Base-by-base conservation (phyloP, 257 asterid species). In the Thymus quinquecostatus region DNA sequence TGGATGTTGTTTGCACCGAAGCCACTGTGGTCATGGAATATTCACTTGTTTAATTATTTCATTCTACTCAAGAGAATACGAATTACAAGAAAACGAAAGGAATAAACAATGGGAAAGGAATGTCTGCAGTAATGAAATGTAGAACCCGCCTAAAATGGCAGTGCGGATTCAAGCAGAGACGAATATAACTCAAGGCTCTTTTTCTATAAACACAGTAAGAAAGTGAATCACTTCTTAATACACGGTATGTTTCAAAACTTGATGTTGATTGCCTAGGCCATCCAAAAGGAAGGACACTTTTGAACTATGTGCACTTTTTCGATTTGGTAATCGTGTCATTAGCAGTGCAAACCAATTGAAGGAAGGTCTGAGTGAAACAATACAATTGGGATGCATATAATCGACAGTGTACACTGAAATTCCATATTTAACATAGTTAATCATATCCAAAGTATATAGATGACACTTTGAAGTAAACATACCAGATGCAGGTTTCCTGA, bases 401-500 rank as follows among this genome's bases (percentile, higher is more conserved):
- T 38, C 4, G 41, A 38, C 6, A 38, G 41, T 7, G 8, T 7
- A 38, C 41, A 38, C 21, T 21, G 21, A 21, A 21, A 21, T 38
- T 38, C 8, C 8, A 38, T 38, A 5, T 38, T 38, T 38, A 38
- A 38, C 6, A 5, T 38, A 38, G 41, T 38, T 38, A 38, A 38
- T 38, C 41, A 5, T 38, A 38, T 38, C 0, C 41, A 38, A 38
- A 38, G 41, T 38, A 38, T 7, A 53, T 21, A 41, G 13, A 21
- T 49, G 27, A 45, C 50, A n/a, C 55, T 47, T 10, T n/a, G 10
- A 55, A 28, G 53, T 28, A 8, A 11, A 77, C 82, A 50, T 54
- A 89, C 95, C 95, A 33, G 89, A 84, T 78, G 72, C 87, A 60
- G 82, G 58, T 70, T 87, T 85, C 75, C 92, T 65, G 71, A 87